Evolutionary conservation across 2,329 filamentous ascomycete species (phyloP), one percentile per base, ranked within the genome.

Genomic region (Epichloe aotearoae): DNA sequence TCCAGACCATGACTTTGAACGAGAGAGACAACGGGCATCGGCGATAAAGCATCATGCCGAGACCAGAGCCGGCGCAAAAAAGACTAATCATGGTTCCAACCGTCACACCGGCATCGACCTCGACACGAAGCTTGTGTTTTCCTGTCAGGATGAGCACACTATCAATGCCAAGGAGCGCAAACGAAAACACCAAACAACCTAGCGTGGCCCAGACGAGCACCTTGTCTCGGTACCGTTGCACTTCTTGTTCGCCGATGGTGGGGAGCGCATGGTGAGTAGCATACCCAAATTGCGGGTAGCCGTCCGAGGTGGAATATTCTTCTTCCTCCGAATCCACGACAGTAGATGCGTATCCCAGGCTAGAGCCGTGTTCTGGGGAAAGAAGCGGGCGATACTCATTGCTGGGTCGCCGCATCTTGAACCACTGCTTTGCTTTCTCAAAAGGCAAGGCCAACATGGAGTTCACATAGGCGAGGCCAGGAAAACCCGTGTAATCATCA

Each of bases 41-140:
- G 37, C 79, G 72, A 47, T 76, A 75, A 12, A 83, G 62, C 55
- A 78, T 74, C 62, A 77, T 73, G 36, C 75, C 79, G 6, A 87
- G 70, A 1, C 75, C 84, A 12, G 76, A 69, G 45, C 80, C 77
- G 0, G 79, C 79, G 58, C 81, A 81, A 81, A 73, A 40, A 40
- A 89, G 63, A 55, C 82, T 86, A 33, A 78, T 72, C 34, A 86
- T 73, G 15, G 84, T 80, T 10, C 84, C 86, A 40, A 87, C 72
- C 1, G 86, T 73, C 2, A 86, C 83, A 8, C 82, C 86, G 0
- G 78, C 79, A 58, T 90, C 84, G 3, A 91, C 86, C 63, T 87
- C 80, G n/a, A 80, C 73, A 4, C 77, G 73, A 56, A 84, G 73
- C 62, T 78, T 84, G 61, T 80, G 82, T 45, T 78, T 74, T 8